Evolutionary conservation across 345 rosid species (phyloP).

Genomic region (Lepidium africanum): DNA sequence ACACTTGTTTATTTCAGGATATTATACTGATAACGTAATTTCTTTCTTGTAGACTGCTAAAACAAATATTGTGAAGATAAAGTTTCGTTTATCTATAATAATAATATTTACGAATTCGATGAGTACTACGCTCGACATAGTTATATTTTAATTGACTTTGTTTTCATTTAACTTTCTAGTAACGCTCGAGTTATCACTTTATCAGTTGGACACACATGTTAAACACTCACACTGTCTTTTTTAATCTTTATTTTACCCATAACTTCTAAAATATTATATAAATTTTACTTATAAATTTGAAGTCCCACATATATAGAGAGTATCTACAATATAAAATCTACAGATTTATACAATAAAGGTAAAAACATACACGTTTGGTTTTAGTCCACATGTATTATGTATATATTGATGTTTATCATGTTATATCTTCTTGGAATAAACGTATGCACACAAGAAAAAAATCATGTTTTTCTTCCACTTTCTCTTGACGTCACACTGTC

Average conservation of each 20-base stretch:
- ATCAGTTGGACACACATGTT: slow-evolving; percentile 15
- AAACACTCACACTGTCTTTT: slow-evolving; percentile 17
- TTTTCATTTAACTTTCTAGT: not conserved
- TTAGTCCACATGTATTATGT: not conserved
- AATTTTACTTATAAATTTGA: not conserved
- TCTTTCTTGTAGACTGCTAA: not conserved
- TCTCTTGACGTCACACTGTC: not conserved
- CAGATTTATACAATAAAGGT: too few relatives aligned
- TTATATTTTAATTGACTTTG: not conserved
- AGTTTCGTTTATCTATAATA: not conserved
- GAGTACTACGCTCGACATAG: not conserved
- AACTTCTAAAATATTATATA: not conserved
- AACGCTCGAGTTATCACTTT: slow-evolving; percentile 17
- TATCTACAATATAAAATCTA: too few relatives aligned
- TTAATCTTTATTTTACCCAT: not conserved
- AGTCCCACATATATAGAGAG: not conserved
- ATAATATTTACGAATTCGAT: not conserved
- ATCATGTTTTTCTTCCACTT: not conserved
- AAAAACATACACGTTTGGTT: slow-evolving; percentile 1
- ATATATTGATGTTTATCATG: not conserved
- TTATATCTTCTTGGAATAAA: not conserved
- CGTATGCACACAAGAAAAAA: not conserved
- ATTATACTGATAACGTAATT: not conserved
- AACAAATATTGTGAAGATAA: too few relatives aligned
- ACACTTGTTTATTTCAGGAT: not conserved